Conservation (phyloP, 257 asterid genomes). For the Scutellaria barbata region DNA sequence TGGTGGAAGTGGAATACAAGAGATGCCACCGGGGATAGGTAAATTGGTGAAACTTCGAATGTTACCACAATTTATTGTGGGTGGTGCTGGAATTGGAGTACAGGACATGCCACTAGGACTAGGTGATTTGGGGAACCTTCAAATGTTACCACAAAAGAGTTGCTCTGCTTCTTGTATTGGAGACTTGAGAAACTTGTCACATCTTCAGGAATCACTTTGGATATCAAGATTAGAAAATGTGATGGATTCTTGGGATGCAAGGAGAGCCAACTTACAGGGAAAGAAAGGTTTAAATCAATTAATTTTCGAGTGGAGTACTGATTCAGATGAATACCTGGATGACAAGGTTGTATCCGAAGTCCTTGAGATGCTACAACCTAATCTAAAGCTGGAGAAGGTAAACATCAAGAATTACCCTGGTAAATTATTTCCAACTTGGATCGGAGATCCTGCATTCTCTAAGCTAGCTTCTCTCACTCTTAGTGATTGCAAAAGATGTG, state of each 20-base stretch:
- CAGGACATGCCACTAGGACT: conserved; percentile 11
- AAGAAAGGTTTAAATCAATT: conserved; percentile 40
- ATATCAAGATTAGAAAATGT: conserved; percentile 49
- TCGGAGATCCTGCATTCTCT: conserved; percentile 45
- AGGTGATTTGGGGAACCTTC: background rate
- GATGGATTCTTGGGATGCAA: conserved; percentile 50
- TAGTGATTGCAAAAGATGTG: conserved; percentile 48
- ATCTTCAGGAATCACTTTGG: conserved; percentile 49
- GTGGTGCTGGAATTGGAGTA: conserved; percentile 31
- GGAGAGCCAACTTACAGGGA: conserved; percentile 47
- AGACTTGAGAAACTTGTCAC: conserved; percentile 46
- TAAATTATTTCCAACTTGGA: conserved; percentile 49
- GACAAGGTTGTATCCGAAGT: conserved; percentile 41
- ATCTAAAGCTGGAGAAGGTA: conserved; percentile 41
- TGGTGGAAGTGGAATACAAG: conserved; percentile 48
- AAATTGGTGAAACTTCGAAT: conserved; percentile 45
- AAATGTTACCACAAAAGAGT: conserved; percentile 32
- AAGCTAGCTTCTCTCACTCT: conserved; percentile 45
- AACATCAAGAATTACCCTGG: conserved; percentile 44
- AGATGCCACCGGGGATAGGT: conserved; percentile 42
- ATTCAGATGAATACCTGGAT: conserved; percentile 39
- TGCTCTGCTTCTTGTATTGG: conserved; percentile 40
- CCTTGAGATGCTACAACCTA: conserved; percentile 57
- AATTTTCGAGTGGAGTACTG: conserved; percentile 45
- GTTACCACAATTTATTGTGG: conserved; percentile 46